Conservation (phyloP, 202 grass and related monocot genomes). For the Elaeis oleifera region DNA sequence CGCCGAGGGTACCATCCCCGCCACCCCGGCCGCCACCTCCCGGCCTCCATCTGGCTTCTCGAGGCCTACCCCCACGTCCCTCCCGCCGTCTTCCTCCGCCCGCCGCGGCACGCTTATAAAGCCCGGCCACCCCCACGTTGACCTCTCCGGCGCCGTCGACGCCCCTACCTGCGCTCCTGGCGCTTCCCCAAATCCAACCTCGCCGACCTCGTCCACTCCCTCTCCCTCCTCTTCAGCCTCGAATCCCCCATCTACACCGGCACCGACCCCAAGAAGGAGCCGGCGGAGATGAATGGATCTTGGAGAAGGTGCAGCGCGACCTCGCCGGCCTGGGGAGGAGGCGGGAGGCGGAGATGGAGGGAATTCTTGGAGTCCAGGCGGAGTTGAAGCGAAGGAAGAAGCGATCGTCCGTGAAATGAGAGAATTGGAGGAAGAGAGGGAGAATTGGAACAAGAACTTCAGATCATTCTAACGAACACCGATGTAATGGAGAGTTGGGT, state of each 20-base stretch:
- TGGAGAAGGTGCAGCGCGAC: not conserved
- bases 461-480: constrained; percentile 1
- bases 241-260: not conserved
- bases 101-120: not conserved
- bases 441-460: constrained; percentile 10
- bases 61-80: constrained; percentile 9
- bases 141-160: constrained; percentile 6
- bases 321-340: not conserved
- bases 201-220: constrained; percentile 11
- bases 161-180: constrained; percentile 4
- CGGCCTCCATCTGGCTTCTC: constrained; percentile 10
- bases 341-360: not conserved
- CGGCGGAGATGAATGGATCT: not conserved
- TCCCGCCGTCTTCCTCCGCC: constrained; percentile 4
- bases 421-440: not conserved
- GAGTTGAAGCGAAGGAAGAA: not conserved
- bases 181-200: constrained; percentile 15
- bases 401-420: not conserved
- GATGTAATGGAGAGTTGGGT: constrained; percentile 10
- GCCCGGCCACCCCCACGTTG: not conserved
- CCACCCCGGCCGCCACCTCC: not conserved
- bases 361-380: not conserved
- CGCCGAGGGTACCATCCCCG: not conserved
- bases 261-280: not conserved
- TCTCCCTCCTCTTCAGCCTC: constrained; percentile 6